Evolutionary conservation across 805 yeast genomes (phyloP).

Genomic region (Helenozyma rhizophorensis): DNA sequence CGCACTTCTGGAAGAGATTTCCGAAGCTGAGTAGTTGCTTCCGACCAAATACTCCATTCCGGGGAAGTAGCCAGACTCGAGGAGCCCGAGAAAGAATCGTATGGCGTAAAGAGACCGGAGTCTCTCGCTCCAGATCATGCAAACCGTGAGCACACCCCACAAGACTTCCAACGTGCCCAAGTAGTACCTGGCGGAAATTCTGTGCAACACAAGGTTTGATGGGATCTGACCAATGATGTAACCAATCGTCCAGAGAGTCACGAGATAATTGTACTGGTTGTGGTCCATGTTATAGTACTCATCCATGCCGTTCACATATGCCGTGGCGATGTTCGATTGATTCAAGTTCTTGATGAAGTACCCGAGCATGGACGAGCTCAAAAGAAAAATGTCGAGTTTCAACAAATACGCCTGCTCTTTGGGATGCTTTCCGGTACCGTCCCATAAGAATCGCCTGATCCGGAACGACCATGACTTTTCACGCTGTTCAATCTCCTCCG

Average conservation of each 20-base stretch:
- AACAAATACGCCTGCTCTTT: slow-evolving; percentile 29
- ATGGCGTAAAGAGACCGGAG: slow-evolving; percentile 12
- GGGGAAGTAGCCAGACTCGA: slow-evolving; percentile 52
- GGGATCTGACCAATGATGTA: slow-evolving; percentile 15
- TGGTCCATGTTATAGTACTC: slow-evolving; percentile 14
- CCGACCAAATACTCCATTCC: slow-evolving; percentile 51
- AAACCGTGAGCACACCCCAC: slow-evolving; percentile 36
- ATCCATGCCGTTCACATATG: slow-evolving; percentile 16
- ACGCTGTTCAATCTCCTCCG: slow-evolving; percentile 19
- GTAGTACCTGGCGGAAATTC: slow-evolving; percentile 40
- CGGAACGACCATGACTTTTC: slow-evolving; percentile 18
- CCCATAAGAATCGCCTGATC: slow-evolving; percentile 29
- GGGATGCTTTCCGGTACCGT: slow-evolving; percentile 35
- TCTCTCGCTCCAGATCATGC: slow-evolving; percentile 20
- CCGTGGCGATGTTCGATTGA: slow-evolving; percentile 15
- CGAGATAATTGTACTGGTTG: slow-evolving; percentile 16
- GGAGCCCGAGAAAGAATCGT: slow-evolving; percentile 31
- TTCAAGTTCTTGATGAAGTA: slow-evolving; percentile 17
- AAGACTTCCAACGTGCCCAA: slow-evolving; percentile 40
- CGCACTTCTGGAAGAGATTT: slow-evolving; percentile 26
- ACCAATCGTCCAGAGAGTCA: slow-evolving; percentile 14
- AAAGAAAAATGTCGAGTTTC: slow-evolving; percentile 31
- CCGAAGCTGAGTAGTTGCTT: slow-evolving; percentile 25
- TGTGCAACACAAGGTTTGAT: slow-evolving; percentile 28
- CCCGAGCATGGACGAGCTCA: slow-evolving; percentile 16